Evolutionary conservation across 306 rosid genomes (phyloP), one percentile per base, ranked within the genome.

Genomic region (Begonia masoniana): DNA sequence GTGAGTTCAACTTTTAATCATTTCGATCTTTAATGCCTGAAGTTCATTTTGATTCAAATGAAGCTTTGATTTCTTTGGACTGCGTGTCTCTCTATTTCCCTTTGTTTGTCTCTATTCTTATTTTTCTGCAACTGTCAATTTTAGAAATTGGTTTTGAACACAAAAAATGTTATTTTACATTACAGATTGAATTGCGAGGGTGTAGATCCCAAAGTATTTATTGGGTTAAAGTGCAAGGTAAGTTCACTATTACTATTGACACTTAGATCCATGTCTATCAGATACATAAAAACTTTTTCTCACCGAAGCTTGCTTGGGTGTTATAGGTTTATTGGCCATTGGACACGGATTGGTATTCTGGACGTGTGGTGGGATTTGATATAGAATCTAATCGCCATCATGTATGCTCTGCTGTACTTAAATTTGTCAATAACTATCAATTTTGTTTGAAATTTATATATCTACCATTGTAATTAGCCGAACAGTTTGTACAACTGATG

Each of bases 211-310:
- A 81, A 81, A 74, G 68, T 67, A 36, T 81, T 86, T 62, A 54
- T 86, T 43, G 99, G 99, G 45, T 62, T 91, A 64, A 73, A 78
- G 70, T 91, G 99, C 99, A 83, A 91, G 99, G 99, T 75, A 73
- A 75, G 82, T 51, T 43, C 64, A 76, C 59, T 64, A 66, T 56
- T 6, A 31, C 39, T 41, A 41, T 19, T 19, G 41, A 15, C 54
- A 5, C 39, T 31, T 31, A 4, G 7, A 31, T 31, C 39, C 39
- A 31, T 31, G 39, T 31, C 39, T 31, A 7, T 31, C 39, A 31
- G 24, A 31, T 31, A 31, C 7, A 31, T 5, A 31, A 31, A 31
- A 31, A 5, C 39, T 4, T 31, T 31, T 31, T 31, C 39, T 4
- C 50, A 19, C 54, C 41, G 9, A 36, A 31, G 60, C 42, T 69